phyloP scores from a whole-genome alignment of 306 rosid genomes.

The Gillenia trifoliata region DNA sequence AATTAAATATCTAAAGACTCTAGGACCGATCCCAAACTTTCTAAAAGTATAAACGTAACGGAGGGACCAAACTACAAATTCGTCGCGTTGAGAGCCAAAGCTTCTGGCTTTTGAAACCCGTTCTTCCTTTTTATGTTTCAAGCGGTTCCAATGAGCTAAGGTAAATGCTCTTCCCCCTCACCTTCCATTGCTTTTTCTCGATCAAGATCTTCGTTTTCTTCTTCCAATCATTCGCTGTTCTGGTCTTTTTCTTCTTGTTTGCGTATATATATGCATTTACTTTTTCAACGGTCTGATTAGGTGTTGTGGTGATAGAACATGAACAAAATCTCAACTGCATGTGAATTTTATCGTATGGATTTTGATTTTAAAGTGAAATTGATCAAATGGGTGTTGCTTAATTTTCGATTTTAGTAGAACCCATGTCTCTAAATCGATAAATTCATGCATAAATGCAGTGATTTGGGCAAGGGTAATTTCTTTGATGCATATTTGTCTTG shows the following conservation, averaged over 20 bases:
- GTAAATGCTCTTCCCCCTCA: constrained; percentile 13
- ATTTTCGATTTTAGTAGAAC: not conserved
- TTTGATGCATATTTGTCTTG: not conserved
- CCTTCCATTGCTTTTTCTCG: constrained; percentile 2
- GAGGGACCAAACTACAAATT: constrained; percentile 20
- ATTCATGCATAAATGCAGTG: constrained; percentile 10
- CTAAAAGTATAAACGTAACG: not conserved
- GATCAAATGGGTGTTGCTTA: constrained; percentile 10
- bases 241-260: not conserved
- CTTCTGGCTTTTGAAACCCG: constrained; percentile 21
- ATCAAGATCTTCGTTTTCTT: not conserved
- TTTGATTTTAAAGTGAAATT: not conserved
- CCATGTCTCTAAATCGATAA: constrained; percentile 3
- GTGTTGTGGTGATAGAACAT: constrained; percentile 1
- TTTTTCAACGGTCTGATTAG: not conserved
- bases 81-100: constrained; percentile 12
- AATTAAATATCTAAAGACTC: not conserved
- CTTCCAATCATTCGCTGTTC: not conserved
- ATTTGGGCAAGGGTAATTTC: not conserved
- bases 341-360: not conserved
- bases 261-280: not conserved
- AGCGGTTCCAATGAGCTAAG: constrained; percentile 29
- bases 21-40: not conserved
- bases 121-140: not conserved
- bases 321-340: constrained; percentile 1